Percentiles rank a stretch among this genome's conserved stretches.
Evolutionary conservation across 805 yeast genomes (phyloP).

Genomic region (Candida pseudoglaebosa): DNA sequence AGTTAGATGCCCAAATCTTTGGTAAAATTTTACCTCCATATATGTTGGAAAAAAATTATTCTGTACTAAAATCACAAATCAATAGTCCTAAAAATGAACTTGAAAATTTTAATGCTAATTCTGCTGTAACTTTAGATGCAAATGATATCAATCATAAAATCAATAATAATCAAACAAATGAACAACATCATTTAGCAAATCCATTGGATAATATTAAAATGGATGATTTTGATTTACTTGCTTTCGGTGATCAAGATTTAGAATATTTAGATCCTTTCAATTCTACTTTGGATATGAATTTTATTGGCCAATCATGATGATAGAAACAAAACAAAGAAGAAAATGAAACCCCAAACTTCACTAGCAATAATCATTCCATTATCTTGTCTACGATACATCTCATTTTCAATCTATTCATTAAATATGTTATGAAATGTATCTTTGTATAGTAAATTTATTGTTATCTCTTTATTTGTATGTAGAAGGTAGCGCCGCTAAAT

Average conservation of each 20-base stretch:
- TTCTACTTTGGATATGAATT: conserved; percentile 6
- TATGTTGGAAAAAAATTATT: conserved; percentile 48
- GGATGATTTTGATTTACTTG: conserved; percentile 18
- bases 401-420: too few species aligned
- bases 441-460: too few species aligned
- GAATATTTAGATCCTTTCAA: conserved; percentile 26
- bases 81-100: conserved; percentile 1
- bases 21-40: conserved; percentile 83
- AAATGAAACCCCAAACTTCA: too few species aligned
- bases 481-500: background rate
- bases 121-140: background rate
- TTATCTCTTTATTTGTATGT: background rate
- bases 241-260: conserved; percentile 16
- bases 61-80: conserved; percentile 2
- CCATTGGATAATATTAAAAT: conserved; percentile 11
- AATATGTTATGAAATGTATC: too few species aligned
- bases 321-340: too few species aligned
- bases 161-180: background rate
- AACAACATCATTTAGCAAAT: background rate
- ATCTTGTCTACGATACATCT: too few species aligned
- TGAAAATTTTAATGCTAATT: background rate
- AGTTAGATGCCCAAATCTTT: conserved; percentile 77
- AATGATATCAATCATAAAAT: background rate
- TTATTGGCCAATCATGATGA: too few species aligned
- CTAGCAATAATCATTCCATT: too few species aligned